Percentiles rank a stretch among this genome's conserved stretches.
Evolutionary conservation across 1,284 basidiomycete species (phyloP).

Genomic region (Thecaphora frezii): DNA sequence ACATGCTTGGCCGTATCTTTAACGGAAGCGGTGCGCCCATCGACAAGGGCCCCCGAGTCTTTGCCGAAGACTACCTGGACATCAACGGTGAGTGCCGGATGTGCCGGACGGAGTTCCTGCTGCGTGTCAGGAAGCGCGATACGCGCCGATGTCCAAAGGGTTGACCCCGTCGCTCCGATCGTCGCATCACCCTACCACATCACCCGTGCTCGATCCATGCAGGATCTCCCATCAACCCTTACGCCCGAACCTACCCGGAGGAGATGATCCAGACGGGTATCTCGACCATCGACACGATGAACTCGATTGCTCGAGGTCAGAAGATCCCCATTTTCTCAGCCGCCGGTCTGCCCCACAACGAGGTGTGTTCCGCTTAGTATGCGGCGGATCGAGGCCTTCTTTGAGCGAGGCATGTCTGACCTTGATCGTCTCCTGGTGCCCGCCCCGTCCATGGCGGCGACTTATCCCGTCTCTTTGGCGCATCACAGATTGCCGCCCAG

Average conservation of each 20-base stretch:
- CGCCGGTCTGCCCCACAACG: conserved; percentile 97
- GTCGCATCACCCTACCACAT: background rate
- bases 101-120: too few relatives aligned
- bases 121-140: too few relatives aligned
- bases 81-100: conserved; percentile 77
- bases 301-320: conserved; percentile 98
- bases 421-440: too few relatives aligned
- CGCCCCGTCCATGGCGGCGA: conserved; percentile 62
- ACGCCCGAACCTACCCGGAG: conserved; percentile 98
- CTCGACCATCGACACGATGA: conserved; percentile 71
- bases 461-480: background rate
- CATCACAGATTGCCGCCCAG: conserved; percentile 83
- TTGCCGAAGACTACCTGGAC: conserved; percentile 98
- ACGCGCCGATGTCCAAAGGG: too few relatives aligned
- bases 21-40: conserved; percentile 98
- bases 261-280: conserved; percentile 99
- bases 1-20: conserved; percentile 98
- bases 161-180: background rate
- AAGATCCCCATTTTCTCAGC: conserved; percentile 99
- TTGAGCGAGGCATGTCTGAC: too few relatives aligned
- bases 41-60: conserved; percentile 97
- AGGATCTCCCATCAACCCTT: conserved; percentile 99
- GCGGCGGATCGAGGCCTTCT: too few relatives aligned
- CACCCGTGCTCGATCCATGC: conserved; percentile 4
- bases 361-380: conserved; percentile 60